Evolutionary conservation across 2,329 filamentous ascomycete species (phyloP), one percentile per base, ranked within the genome.

Genomic region (Sclerotinia nivalis): DNA sequence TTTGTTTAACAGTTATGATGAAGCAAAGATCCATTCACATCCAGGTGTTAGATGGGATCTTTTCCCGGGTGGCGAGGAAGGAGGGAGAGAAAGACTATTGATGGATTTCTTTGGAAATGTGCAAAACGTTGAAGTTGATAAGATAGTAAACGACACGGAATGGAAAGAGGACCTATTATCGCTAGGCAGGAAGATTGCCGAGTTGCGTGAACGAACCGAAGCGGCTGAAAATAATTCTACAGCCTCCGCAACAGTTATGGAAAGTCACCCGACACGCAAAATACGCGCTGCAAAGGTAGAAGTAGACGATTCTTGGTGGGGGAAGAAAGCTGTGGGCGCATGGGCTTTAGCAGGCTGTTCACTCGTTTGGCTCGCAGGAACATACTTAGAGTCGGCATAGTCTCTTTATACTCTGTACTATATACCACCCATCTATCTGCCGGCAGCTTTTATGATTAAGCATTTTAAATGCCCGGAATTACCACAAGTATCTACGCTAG

Each of bases 31-130:
- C 64, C 95, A 98, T 80, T 96, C 91, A 2, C 88, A 95, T 74
- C 93, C 96, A 0, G 96, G 96, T 49, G 89, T 99, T 28, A 88
- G 96, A 70, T 98, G 97, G 84, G 96, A 99, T 79, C 82, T 99
- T n/a, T 98, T 99, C 80, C 88, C 87, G 0, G 95, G 93, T 15
- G 94, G 93, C 9, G 91, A 93, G 75, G 84, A 89, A 10, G 89
- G 86, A 13, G 95, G 92, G 0, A 87, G 94, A 68, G 88, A 91
- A 75, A 89, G 94, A 55, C 85, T 96, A 43, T 89, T 99, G 54
- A 96, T 97, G 76, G 96, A 99, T 79, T 99, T 99, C 82, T 98
- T 99, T 73, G 96, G 96, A 34, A 99, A 98, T 79, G 93, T 98
- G 20, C 96, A 99, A 80, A 97, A 95, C 75, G 94, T 99, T 4